Evolutionary conservation across 331 rosid genomes (phyloP).

Genomic region (Ulmus americana): DNA sequence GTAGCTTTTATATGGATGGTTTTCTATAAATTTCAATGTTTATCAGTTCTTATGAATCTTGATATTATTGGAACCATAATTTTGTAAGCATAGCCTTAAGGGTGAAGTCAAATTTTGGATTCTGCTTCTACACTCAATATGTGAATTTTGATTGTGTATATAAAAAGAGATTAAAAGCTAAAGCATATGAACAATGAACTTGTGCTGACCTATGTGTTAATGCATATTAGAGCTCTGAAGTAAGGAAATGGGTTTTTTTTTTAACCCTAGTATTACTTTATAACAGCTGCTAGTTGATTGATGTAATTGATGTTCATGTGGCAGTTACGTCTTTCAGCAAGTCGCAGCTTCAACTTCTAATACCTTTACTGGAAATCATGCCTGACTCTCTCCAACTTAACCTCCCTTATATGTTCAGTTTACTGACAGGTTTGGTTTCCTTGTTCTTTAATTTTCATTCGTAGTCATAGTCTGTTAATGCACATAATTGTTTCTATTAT

Average conservation of each 20-base stretch:
- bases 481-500: no score
- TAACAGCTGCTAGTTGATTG: not conserved
- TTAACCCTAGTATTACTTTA: not conserved
- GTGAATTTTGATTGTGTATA: not conserved
- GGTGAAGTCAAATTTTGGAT: conserved; percentile 6
- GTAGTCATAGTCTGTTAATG: not conserved
- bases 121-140: not conserved
- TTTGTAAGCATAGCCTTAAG: not conserved
- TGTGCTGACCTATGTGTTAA: conserved; percentile 2
- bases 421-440: conserved; percentile 54
- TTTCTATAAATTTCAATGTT: not conserved
- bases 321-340: conserved; percentile 72
- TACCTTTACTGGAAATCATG: conserved; percentile 51
- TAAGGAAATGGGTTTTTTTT: not conserved
- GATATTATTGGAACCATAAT: not conserved
- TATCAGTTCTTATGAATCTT: not conserved
- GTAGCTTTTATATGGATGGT: not conserved
- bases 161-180: not conserved
- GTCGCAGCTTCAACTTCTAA: conserved; percentile 51
- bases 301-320: conserved; percentile 13
- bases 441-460: conserved; percentile 1
- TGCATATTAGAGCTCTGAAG: not conserved
- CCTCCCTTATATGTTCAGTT: conserved; percentile 46
- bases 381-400: conserved; percentile 44
- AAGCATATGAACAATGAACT: not conserved